Percentiles rank a stretch among this genome's conserved stretches.
phyloP scores from a whole-genome alignment of 2,329 filamentous ascomycete species.

The Truncatella angustata region DNA sequence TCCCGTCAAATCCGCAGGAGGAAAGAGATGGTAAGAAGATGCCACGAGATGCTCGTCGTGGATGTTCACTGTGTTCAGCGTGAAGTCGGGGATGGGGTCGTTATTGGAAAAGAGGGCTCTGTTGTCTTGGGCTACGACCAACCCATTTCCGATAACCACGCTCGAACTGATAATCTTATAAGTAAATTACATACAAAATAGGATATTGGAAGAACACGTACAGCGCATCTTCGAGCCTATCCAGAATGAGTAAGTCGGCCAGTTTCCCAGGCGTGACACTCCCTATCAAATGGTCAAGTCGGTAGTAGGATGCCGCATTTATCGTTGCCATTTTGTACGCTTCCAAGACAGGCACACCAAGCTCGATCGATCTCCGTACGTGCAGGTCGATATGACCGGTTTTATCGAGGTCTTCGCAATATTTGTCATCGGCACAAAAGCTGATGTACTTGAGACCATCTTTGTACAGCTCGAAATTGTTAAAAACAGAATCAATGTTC shows the following conservation, averaged over 20 bases:
- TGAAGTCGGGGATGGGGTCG: slow-evolving; percentile 17
- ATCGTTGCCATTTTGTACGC: slow-evolving; percentile 20
- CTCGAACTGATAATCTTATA: slow-evolving; percentile 9
- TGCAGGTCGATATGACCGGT: slow-evolving; percentile 20
- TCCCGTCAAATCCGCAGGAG: background rate
- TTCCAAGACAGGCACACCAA: slow-evolving; percentile 14
- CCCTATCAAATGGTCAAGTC: slow-evolving; percentile 19
- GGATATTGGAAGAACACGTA: background rate
- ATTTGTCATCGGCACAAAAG: slow-evolving; percentile 21
- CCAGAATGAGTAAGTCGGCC: slow-evolving; percentile 17
- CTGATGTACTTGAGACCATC: slow-evolving; percentile 17
- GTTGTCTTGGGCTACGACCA: slow-evolving; percentile 16
- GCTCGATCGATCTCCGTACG: slow-evolving; percentile 17
- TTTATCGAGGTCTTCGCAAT: slow-evolving; percentile 18
- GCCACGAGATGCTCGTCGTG: slow-evolving; percentile 8
- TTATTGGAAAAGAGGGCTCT: slow-evolving; percentile 18
- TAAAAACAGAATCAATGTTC: slow-evolving; percentile 19
- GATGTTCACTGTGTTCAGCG: slow-evolving; percentile 16
- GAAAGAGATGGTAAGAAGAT: slow-evolving; percentile 13
- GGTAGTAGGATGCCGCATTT: slow-evolving; percentile 19
- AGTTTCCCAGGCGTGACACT: slow-evolving; percentile 20
- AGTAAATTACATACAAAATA: background rate
- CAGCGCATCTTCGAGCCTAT: slow-evolving; percentile 15
- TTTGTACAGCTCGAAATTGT: slow-evolving; percentile 14
- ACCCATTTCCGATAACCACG: slow-evolving; percentile 20